These are phyloP conservation scores for Colletotrichum musicola DNA, from an alignment of 2,329 filamentous ascomycete species.

Conservation along the genomic window DNA sequence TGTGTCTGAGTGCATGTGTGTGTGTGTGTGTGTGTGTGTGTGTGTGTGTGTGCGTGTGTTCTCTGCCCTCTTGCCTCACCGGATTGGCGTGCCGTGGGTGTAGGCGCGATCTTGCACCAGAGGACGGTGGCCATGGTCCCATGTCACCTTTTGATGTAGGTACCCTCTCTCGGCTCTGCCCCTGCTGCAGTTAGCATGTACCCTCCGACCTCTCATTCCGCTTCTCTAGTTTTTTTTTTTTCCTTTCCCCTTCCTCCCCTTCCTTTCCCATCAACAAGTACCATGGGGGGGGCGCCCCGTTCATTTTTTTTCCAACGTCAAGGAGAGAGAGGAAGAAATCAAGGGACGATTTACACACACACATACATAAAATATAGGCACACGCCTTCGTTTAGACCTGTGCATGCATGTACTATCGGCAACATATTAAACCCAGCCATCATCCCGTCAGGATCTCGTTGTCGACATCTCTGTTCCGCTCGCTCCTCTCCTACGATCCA, in stretches of 20 bases:
- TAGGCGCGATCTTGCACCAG: constrained; percentile 29
- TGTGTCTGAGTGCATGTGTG: background rate
- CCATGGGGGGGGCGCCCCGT: constrained; percentile 15
- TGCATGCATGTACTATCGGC: constrained; percentile 14
- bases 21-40: background rate
- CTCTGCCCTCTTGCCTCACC: constrained; percentile 21
- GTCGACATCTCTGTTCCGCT: constrained; percentile 1
- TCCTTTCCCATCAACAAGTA: constrained; percentile 27
- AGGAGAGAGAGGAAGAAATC: constrained; percentile 15
- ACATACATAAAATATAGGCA: background rate
- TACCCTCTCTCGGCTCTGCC: constrained; percentile 33
- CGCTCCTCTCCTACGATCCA: background rate
- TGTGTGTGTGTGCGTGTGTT: constrained; percentile 2
- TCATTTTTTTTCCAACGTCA: constrained; percentile 23
- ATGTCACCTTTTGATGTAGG: constrained; percentile 31
- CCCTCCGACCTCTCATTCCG: constrained; percentile 33
- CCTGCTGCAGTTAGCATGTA: constrained; percentile 34
- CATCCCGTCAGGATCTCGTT: constrained; percentile 24
- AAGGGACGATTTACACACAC: constrained; percentile 28
- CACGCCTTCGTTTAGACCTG: background rate
- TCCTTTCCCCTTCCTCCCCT: background rate
- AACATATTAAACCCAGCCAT: constrained; percentile 36
- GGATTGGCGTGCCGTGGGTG: constrained; percentile 33
- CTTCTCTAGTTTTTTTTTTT: constrained; percentile 12
- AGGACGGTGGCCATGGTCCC: constrained; percentile 20